Conservation (phyloP, 2,329 filamentous ascomycete species). For the Venturia oleaginea region DNA sequence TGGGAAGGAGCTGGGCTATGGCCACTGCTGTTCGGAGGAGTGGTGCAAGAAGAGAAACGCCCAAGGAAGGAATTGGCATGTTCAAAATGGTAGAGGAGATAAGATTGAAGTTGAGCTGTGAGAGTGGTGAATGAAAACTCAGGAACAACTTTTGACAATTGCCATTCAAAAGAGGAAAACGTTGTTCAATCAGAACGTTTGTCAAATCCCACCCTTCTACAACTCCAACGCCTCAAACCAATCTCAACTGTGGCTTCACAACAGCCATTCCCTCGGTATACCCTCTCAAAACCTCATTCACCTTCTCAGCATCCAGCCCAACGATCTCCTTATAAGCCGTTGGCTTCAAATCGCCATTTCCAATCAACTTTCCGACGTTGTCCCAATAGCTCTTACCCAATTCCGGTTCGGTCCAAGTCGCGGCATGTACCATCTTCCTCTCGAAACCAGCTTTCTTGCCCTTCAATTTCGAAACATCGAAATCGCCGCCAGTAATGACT, state of each 20-base stretch:
- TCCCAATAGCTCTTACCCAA: conserved; percentile 2
- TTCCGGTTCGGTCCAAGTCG: not conserved
- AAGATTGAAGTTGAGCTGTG: too few species aligned
- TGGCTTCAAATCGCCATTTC: not conserved
- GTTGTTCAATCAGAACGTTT: too few species aligned
- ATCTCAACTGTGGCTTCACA: not conserved
- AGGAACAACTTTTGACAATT: too few species aligned
- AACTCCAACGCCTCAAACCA: not conserved
- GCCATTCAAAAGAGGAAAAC: too few species aligned
- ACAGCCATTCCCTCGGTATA: not conserved
- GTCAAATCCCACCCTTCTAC: too few species aligned
- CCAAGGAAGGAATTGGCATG: too few species aligned
- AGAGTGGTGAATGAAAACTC: too few species aligned
- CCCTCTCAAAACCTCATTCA: not conserved
- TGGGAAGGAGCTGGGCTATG: too few species aligned
- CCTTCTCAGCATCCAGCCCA: not conserved
- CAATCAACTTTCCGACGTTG: not conserved
- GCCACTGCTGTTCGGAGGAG: too few species aligned
- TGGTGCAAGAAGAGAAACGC: too few species aligned
- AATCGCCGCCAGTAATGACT: not conserved
- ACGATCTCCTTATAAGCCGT: not conserved
- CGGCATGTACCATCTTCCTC: not conserved
- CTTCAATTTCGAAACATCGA: not conserved
- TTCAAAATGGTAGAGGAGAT: too few species aligned
- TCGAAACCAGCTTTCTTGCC: not conserved